phyloP scores from a whole-genome alignment of 805 yeast species.

The Cyberlindnera suaveolens region DNA sequence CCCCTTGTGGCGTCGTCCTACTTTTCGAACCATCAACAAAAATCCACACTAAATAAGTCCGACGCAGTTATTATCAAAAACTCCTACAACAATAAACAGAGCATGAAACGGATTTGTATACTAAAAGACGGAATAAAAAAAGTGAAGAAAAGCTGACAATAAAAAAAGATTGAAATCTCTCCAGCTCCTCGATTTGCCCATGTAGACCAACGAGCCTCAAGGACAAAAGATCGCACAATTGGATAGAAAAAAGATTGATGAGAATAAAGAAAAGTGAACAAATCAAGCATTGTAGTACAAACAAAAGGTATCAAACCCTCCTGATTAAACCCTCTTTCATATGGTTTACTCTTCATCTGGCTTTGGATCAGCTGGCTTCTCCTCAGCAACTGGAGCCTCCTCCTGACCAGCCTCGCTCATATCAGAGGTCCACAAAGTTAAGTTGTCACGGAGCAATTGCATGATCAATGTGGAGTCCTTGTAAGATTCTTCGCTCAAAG shows the following conservation, averaged over 20 bases:
- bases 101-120: not conserved
- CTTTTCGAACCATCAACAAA: too few species aligned
- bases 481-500: conserved; percentile 95
- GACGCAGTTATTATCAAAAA: not conserved
- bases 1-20: too few species aligned
- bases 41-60: too few species aligned
- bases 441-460: conserved; percentile 98
- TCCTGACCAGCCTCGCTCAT: conserved; percentile 77
- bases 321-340: not conserved
- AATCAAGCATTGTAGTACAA: not conserved
- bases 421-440: conserved; percentile 96
- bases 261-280: not conserved
- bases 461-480: conserved; percentile 97
- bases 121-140: not conserved
- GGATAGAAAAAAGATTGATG: not conserved
- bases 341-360: conserved; percentile 26
- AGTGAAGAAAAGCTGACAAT: not conserved
- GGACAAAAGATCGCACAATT: not conserved
- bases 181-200: not conserved
- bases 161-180: not conserved
- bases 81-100: not conserved
- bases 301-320: not conserved
- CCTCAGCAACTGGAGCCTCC: conserved; percentile 36
- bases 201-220: not conserved
- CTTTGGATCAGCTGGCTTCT: conserved; percentile 25